These are phyloP conservation scores for Cutaneotrichosporon sp. DNA, from an alignment of 1,284 basidiomycete genomes.

Conservation along the genomic window DNA sequence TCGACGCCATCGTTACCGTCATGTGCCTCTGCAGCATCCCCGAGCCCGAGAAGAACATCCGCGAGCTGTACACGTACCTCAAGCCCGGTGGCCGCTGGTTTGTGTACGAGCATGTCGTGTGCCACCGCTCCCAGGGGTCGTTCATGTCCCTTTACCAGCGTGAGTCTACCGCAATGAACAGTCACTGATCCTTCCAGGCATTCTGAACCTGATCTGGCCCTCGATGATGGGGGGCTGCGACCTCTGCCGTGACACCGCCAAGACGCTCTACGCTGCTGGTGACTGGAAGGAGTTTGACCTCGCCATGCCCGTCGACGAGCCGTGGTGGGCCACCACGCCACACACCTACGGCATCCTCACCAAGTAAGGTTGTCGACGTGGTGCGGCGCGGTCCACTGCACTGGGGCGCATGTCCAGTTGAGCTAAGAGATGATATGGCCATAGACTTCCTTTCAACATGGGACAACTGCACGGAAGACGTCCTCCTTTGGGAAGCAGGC, in stretches of 20 bases:
- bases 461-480: too few relatives aligned
- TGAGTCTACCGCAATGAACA: slow-evolving; percentile 13
- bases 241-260: slow-evolving; percentile 21
- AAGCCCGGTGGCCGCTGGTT: slow-evolving; percentile 25
- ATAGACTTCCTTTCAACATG: too few relatives aligned
- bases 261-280: slow-evolving; percentile 14
- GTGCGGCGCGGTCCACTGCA: neutral
- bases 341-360: slow-evolving; percentile 23
- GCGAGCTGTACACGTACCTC: slow-evolving; percentile 26
- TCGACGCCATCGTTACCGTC: slow-evolving; percentile 23
- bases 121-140: slow-evolving; percentile 10
- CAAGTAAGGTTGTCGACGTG: slow-evolving; percentile 8
- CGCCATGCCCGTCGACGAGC: slow-evolving; percentile 22
- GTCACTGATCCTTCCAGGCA: slow-evolving; percentile 8
- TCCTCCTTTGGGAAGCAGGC: too few relatives aligned
- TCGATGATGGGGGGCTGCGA: slow-evolving; percentile 23
- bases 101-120: slow-evolving; percentile 25
- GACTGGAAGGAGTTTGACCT: slow-evolving; percentile 20
- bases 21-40: slow-evolving; percentile 26
- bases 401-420: too few relatives aligned
- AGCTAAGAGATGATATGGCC: too few relatives aligned
- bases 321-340: slow-evolving; percentile 17
- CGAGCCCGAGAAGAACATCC: slow-evolving; percentile 22
- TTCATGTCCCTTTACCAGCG: slow-evolving; percentile 18
- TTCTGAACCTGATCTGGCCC: slow-evolving; percentile 25